These are phyloP conservation scores for Fusarium agapanthi DNA, from an alignment of 2,329 filamentous ascomycete species.

Conservation along the genomic window DNA sequence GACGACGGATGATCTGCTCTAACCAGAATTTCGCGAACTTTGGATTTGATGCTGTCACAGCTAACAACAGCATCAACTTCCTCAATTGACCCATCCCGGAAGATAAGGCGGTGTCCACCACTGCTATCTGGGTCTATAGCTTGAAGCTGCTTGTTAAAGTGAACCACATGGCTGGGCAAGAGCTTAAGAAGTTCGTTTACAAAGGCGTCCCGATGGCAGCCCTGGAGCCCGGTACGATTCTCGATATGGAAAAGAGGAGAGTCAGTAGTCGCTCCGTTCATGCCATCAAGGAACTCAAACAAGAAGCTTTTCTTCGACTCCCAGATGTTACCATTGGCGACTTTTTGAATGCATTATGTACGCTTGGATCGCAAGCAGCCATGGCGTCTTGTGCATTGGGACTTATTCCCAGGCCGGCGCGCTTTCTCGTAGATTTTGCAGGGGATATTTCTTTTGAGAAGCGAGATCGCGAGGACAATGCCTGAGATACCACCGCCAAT, in stretches of 20 bases:
- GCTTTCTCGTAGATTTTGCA: neutral
- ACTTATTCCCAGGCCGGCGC: neutral
- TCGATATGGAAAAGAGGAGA: neutral
- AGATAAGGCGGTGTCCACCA: neutral
- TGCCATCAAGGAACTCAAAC: neutral
- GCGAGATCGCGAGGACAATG: neutral
- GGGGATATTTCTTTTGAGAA: neutral
- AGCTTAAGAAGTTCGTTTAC: neutral
- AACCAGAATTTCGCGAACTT: neutral
- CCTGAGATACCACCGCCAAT: neutral
- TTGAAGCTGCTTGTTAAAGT: neutral
- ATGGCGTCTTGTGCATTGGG: neutral
- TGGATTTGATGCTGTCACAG: neutral
- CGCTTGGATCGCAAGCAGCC: neutral
- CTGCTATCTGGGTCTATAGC: rapidly evolving
- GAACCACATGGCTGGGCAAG: neutral
- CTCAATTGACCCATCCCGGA: neutral
- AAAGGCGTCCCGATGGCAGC: neutral
- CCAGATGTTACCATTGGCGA: neutral
- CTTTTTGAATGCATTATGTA: neutral
- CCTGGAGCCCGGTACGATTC: neutral
- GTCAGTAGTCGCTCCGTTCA: neutral
- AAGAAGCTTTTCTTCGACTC: neutral
- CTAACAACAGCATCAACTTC: neutral
- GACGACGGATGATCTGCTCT: neutral